A percentile compares a stretch with the other conserved stretches of the same genome.
Conservation (phyloP, 106 monocot species). For the Phalaenopsis aphrodite region DNA sequence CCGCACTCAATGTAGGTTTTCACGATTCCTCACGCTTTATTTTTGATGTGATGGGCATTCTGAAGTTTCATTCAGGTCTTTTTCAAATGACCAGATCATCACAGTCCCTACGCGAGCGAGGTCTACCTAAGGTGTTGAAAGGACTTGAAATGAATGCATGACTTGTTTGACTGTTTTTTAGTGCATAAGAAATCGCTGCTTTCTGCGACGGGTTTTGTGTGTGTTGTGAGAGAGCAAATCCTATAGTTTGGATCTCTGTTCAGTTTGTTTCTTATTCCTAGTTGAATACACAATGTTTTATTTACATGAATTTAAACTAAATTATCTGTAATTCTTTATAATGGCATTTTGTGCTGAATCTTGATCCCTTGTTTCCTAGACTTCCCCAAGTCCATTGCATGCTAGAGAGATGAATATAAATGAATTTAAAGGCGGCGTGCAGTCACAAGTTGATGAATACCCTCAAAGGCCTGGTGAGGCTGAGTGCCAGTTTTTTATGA, state of each 20-base stretch:
- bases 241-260: not conserved
- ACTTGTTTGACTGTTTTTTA: not conserved
- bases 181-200: not conserved
- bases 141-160: not conserved
- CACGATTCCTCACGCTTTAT: not conserved
- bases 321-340: not conserved
- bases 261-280: not conserved
- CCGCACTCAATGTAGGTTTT: not conserved
- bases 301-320: not conserved
- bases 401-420: not conserved
- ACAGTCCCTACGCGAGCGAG: not conserved
- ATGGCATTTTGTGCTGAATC: not conserved
- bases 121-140: not conserved
- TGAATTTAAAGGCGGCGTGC: not conserved
- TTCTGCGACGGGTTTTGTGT: not conserved
- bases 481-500: not conserved
- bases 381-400: not conserved
- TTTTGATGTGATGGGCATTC: not conserved
- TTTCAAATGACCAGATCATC: not conserved
- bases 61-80: not conserved
- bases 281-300: not conserved
- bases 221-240: not conserved
- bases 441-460: not conserved
- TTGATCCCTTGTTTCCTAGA: not conserved
- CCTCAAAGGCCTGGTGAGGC: not conserved